Percentiles rank a stretch among this genome's conserved stretches.
These are phyloP conservation scores for Boletus sp. DNA, from an alignment of 768 basidiomycete species.

Conservation along the genomic window DNA sequence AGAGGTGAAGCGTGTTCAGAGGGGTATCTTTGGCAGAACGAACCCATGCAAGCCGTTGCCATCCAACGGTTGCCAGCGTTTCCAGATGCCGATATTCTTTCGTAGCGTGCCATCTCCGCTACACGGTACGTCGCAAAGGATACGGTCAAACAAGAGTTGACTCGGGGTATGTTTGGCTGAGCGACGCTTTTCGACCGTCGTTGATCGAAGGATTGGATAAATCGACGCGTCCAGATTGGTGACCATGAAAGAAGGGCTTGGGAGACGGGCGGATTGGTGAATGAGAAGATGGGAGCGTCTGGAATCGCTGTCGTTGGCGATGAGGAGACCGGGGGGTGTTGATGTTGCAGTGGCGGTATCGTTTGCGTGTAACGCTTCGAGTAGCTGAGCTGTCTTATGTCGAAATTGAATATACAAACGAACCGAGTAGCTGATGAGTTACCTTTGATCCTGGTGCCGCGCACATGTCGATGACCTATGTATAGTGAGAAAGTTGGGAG, in stretches of 20 bases:
- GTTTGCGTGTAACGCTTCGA: slow-evolving; percentile 89
- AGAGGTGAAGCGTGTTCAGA: background rate
- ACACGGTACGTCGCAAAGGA: slow-evolving; percentile 96
- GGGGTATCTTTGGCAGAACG: slow-evolving; percentile 19
- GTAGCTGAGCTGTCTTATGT: slow-evolving; percentile 83
- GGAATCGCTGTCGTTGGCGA: slow-evolving; percentile 94
- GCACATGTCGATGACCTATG: slow-evolving; percentile 91
- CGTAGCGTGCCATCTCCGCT: slow-evolving; percentile 95
- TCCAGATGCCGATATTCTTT: slow-evolving; percentile 96
- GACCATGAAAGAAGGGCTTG: slow-evolving; percentile 88
- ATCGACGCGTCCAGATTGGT: slow-evolving; percentile 95
- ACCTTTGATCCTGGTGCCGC: slow-evolving; percentile 98
- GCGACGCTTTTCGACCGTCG: slow-evolving; percentile 25
- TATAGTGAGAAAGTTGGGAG: background rate
- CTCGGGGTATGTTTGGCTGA: slow-evolving; percentile 37
- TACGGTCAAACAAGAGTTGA: slow-evolving; percentile 82
- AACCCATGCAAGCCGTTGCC: slow-evolving; percentile 90
- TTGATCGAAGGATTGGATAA: slow-evolving; percentile 59
- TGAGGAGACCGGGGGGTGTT: slow-evolving; percentile 78
- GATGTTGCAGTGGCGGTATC: slow-evolving; percentile 61
- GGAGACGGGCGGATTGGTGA: slow-evolving; percentile 93
- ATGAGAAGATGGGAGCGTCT: slow-evolving; percentile 95
- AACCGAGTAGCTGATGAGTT: background rate
- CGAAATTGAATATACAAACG: background rate
- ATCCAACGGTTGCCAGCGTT: slow-evolving; percentile 82